Evolutionary conservation across 441 rosid species (phyloP), one percentile per base, ranked within the genome.

Genomic region (Pelargonium citronellum): DNA sequence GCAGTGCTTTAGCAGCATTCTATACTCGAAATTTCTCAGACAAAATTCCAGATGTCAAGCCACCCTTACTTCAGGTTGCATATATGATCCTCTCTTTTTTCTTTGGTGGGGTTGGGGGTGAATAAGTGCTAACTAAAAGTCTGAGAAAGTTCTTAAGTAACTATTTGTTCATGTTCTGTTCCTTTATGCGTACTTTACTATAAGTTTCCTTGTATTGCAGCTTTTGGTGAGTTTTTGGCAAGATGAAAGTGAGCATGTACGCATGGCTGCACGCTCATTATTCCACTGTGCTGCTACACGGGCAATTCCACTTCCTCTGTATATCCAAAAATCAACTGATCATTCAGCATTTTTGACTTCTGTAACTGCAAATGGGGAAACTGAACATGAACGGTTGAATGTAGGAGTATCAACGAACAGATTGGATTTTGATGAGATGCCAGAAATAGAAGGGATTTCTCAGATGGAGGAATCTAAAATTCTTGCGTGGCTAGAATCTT

Each of bases 171-270:
- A 30, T 30, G 37, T 30, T 30, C 65, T 16, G 62, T 19, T 74
- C 10, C 70, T 55, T 49, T 12, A 3, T 41, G n/a, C 66, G 13
- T 57, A 7, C 16, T 57, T 57, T 57, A 57, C 62, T 57, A 57
- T 57, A 57, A 17, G 4, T 72, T 34, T 68, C 44, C 37, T 58
- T 65, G 34, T 20, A 70, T 75, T 70, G 64, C 75, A 91, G 96
- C 91, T 91, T 75, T 78, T 93, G 77, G 96, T 88, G 73, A 89
- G 97, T 77, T 93, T 88, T 85, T 93, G 97, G 98, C 98, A 91
- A 88, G 91, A 89, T 78, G 88, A 84, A 67, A 89, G 90, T 71
- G 96, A 91, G 66, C 96, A 89, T 78, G 87, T 93, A 16, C 87
- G 97, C 34, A 91, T 93, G 98, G 97, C 97, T 81, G 91, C 98